Evolutionary conservation across 1,284 basidiomycete species (phyloP).

Genomic region (Thelephora terrestris): DNA sequence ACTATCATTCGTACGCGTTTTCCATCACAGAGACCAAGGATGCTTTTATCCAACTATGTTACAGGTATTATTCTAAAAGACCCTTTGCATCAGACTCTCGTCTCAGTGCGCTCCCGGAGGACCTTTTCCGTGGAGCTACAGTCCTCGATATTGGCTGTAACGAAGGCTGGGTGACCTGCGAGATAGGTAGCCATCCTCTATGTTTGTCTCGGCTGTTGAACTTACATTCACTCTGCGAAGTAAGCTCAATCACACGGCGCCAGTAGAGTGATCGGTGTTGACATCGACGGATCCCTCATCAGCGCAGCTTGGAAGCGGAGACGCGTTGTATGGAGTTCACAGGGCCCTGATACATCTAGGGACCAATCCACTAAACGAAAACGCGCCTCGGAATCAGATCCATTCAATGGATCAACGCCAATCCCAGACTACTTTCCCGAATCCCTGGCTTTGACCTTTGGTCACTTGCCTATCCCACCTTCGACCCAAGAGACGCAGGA

Average conservation of each 20-base stretch:
- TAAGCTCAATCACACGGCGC: slow-evolving; percentile 56
- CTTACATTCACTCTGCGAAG: slow-evolving; percentile 3
- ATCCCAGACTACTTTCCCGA: slow-evolving; percentile 52
- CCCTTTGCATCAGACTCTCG: slow-evolving; percentile 48
- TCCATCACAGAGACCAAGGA: background rate
- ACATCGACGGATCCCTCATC: slow-evolving; percentile 67
- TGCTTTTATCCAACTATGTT: background rate
- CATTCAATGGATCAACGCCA: background rate
- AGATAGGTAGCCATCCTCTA: slow-evolving; percentile 47
- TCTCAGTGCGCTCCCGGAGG: slow-evolving; percentile 43
- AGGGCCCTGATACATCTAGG: slow-evolving; percentile 24
- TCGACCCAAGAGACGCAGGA: slow-evolving; percentile 22
- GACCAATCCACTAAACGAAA: slow-evolving; percentile 18
- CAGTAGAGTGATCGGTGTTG: slow-evolving; percentile 61
- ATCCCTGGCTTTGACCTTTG: slow-evolving; percentile 65
- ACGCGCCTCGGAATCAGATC: slow-evolving; percentile 2
- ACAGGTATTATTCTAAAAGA: slow-evolving; percentile 66
- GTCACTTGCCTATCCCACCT: slow-evolving; percentile 57
- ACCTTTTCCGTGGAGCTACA: slow-evolving; percentile 40
- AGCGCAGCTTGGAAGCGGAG: slow-evolving; percentile 61
- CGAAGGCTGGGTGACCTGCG: slow-evolving; percentile 72
- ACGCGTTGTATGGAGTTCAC: slow-evolving; percentile 58
- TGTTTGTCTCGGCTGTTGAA: background rate
- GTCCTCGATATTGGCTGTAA: slow-evolving; percentile 81
- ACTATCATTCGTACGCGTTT: slow-evolving; percentile 46